Conservation (phyloP, 352 stramenopile species). For the Pythium pyrilobum region DNA sequence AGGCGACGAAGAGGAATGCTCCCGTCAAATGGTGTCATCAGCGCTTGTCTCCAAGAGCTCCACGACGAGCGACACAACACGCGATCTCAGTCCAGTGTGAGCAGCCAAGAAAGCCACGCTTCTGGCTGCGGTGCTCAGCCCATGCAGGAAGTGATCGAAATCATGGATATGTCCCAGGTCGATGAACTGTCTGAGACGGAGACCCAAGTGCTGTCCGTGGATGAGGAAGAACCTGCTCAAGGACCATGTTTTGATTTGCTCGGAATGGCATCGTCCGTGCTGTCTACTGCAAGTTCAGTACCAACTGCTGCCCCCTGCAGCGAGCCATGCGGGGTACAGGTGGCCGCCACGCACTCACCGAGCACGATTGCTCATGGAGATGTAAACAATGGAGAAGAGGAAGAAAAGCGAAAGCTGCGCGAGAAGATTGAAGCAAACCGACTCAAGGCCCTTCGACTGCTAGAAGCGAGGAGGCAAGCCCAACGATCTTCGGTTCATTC, state of each 20-base stretch:
- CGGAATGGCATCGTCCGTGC: background rate
- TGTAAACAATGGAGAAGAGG: no score
- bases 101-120: background rate
- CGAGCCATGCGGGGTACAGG: no score
- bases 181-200: no score
- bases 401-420: background rate
- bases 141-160: constrained; percentile 5
- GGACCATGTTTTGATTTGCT: constrained; percentile 14
- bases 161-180: constrained; percentile 3
- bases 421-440: constrained; percentile 71
- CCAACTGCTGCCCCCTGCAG: no score
- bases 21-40: constrained; percentile 55
- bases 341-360: no score
- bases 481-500: no score
- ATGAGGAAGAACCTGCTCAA: background rate
- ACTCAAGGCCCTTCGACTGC: constrained; percentile 46
- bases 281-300: no score
- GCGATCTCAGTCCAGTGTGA: background rate
- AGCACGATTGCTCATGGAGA: no score
- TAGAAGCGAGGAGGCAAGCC: constrained; percentile 40
- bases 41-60: constrained; percentile 45
- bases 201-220: no score
- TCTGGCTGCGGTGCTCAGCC: no score
- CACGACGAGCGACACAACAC: background rate
- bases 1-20: constrained; percentile 35